These are phyloP conservation scores for Tricladium varicosporioides DNA, from an alignment of 2,329 filamentous ascomycete species.

Conservation along the genomic window DNA sequence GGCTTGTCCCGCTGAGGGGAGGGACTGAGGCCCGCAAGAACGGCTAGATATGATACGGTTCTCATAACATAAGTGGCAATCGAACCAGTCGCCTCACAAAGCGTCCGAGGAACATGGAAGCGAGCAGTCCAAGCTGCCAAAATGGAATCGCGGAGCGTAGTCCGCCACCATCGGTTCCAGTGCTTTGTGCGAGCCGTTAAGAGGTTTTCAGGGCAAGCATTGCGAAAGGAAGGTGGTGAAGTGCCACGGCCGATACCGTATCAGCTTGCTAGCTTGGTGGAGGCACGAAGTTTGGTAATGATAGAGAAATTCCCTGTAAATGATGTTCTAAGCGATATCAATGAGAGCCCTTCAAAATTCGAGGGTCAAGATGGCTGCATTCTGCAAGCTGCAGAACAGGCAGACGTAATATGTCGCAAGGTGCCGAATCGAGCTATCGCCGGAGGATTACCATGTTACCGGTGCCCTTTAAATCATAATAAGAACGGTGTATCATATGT, in stretches of 20 bases:
- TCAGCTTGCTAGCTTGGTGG: not conserved
- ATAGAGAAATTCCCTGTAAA: not conserved
- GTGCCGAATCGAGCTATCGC: not conserved
- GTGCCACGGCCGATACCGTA: not conserved
- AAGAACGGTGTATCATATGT: not conserved
- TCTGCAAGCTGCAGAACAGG: not conserved
- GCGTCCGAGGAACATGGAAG: not conserved
- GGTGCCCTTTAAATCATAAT: constrained; percentile 5
- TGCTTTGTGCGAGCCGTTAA: not conserved
- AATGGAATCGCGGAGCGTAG: constrained; percentile 16
- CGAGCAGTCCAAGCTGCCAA: constrained; percentile 6
- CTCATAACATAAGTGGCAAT: constrained; percentile 1
- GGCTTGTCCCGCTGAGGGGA: not conserved
- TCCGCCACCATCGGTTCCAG: not conserved
- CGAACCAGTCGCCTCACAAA: not conserved
- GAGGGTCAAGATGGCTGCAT: not conserved
- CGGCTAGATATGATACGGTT: not conserved
- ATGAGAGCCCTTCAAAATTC: not conserved
- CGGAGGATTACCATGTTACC: constrained; percentile 17
- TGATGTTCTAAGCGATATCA: not conserved
- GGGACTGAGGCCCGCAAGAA: not conserved
- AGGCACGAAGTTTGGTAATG: not conserved
- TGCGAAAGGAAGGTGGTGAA: not conserved
- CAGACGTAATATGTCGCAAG: constrained; percentile 6
- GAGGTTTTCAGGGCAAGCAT: not conserved